Evolutionary conservation across 106 monocot species (phyloP).

Genomic region (Apostasia shenzhenica): DNA sequence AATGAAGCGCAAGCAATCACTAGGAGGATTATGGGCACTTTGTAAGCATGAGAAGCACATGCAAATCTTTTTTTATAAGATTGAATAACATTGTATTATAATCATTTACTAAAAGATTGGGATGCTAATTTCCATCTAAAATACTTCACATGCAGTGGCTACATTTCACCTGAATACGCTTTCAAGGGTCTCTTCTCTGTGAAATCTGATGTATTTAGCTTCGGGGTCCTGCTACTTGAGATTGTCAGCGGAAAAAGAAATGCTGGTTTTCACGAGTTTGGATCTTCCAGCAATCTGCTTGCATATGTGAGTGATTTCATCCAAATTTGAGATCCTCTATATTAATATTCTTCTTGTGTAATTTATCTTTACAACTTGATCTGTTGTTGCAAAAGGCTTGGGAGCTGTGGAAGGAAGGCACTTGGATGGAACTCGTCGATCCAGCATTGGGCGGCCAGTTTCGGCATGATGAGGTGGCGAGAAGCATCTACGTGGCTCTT

Average conservation of each 20-base stretch:
- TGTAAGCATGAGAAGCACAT: constrained; percentile 3
- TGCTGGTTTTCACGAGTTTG: constrained; percentile 4
- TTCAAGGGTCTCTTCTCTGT: not conserved
- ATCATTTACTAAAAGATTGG: too few relatives aligned
- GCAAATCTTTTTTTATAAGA: too few relatives aligned
- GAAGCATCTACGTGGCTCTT: constrained; percentile 32
- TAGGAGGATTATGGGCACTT: constrained; percentile 14
- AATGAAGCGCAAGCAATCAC: constrained; percentile 8
- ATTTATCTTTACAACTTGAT: too few relatives aligned
- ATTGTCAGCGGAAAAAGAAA: not conserved
- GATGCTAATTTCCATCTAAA: not conserved
- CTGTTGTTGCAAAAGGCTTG: constrained; percentile 13
- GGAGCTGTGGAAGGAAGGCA: constrained; percentile 21
- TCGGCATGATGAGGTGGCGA: not conserved
- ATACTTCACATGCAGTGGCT: not conserved
- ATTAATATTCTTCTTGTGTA: not conserved
- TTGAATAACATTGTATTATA: too few relatives aligned
- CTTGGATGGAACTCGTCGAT: constrained; percentile 14
- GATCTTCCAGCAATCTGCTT: constrained; percentile 10
- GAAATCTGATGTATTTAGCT: constrained; percentile 2
- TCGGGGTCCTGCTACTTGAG: not conserved
- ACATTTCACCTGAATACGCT: not conserved
- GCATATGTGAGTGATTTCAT: constrained; percentile 17
- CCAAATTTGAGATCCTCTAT: too few relatives aligned
- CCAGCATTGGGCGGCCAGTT: constrained; percentile 1